Conservation (phyloP, 768 basidiomycete genomes). For the Tricholoma hemisulphureum region DNA sequence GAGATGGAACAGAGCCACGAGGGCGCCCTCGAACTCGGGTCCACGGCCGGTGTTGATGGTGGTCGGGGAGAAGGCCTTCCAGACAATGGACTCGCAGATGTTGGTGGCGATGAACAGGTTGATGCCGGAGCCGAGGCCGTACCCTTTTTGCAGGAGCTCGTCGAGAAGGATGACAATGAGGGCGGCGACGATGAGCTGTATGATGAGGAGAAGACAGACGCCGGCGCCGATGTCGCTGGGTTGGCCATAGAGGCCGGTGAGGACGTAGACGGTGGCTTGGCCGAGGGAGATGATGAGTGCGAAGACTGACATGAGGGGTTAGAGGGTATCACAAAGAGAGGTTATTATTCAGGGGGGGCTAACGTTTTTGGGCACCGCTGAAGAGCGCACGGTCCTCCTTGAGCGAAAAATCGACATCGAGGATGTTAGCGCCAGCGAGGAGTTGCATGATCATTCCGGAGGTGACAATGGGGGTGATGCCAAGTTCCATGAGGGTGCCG, state of each 20-base stretch:
- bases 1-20: conserved; percentile 95
- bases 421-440: conserved; percentile 93
- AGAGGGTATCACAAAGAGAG: not conserved
- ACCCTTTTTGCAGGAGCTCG: conserved; percentile 98
- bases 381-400: conserved; percentile 98
- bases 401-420: conserved; percentile 95
- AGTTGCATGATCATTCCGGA: conserved; percentile 99
- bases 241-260: conserved; percentile 95
- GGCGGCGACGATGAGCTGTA: conserved; percentile 90
- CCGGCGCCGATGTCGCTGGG: conserved; percentile 93
- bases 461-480: conserved; percentile 96
- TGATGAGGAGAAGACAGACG: conserved; percentile 93
- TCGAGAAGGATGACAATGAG: conserved; percentile 98
- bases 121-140: conserved; percentile 97
- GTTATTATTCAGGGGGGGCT: conserved; percentile 29
- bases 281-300: conserved; percentile 96
- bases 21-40: conserved; percentile 96
- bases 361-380: conserved; percentile 95
- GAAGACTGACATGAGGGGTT: conserved; percentile 60
- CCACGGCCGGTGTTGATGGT: conserved; percentile 98
- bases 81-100: conserved; percentile 98
- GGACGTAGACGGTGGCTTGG: conserved; percentile 94
- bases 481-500: conserved; percentile 98
- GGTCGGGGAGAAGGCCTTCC: conserved; percentile 99
- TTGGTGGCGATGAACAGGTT: conserved; percentile 99